Percentiles rank a stretch among this genome's conserved stretches.
These are phyloP conservation scores for Yarrowia alimentaria DNA, from an alignment of 805 yeast genomes.

Conservation along the genomic window DNA sequence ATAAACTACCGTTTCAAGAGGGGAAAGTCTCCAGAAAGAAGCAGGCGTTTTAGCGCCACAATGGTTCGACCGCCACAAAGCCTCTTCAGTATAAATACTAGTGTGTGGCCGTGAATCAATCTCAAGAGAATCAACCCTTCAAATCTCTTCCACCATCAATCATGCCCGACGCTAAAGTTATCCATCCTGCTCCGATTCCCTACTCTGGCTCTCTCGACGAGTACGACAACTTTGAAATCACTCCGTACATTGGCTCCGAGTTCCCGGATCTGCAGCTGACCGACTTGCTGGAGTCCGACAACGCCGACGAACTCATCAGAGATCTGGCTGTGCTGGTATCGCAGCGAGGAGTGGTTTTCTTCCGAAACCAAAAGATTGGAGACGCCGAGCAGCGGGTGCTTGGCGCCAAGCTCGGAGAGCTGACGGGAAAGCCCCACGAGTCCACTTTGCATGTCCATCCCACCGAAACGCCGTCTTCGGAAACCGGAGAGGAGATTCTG, in stretches of 20 bases:
- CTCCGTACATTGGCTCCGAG: conserved; percentile 40
- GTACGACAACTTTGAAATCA: conserved; percentile 36
- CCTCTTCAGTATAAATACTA: too few species aligned
- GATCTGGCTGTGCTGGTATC: conserved; percentile 50
- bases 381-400: conserved; percentile 37
- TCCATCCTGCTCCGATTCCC: conserved; percentile 15
- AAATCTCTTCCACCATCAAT: not conserved
- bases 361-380: conserved; percentile 46
- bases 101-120: too few species aligned
- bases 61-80: too few species aligned
- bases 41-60: too few species aligned
- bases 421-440: conserved; percentile 37
- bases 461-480: conserved; percentile 39
- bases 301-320: conserved; percentile 36
- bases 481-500: conserved; percentile 32
- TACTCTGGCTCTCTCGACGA: conserved; percentile 35
- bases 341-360: conserved; percentile 53
- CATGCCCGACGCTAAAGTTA: conserved; percentile 20
- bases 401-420: conserved; percentile 35
- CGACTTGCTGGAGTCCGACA: conserved; percentile 34
- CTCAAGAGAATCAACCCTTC: too few species aligned
- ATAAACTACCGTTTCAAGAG: too few species aligned
- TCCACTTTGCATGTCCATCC: conserved; percentile 40
- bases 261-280: conserved; percentile 35
- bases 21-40: too few species aligned